A percentile compares a stretch with the other conserved stretches of the same genome.
Conservation (phyloP, 1,284 basidiomycete genomes). For the Peniophora sp. region DNA sequence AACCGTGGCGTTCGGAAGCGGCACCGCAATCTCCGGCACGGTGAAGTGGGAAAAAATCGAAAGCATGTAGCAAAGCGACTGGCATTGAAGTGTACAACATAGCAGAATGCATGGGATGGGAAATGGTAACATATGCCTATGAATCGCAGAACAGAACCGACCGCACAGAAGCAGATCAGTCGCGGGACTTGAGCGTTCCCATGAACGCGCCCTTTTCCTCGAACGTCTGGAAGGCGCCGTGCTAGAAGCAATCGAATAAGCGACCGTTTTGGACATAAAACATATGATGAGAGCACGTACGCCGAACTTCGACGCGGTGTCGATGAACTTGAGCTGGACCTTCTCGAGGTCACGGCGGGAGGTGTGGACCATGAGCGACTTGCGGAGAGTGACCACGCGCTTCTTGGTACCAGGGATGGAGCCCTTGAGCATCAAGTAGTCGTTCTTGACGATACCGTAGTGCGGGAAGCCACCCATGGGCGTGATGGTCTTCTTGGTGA, state of each 20-base stretch:
- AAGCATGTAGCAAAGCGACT: slow-evolving; percentile 8
- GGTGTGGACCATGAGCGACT: slow-evolving; percentile 83
- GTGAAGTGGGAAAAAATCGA: slow-evolving; percentile 6
- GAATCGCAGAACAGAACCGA: neutral
- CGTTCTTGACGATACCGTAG: slow-evolving; percentile 98
- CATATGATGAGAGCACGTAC: slow-evolving; percentile 45
- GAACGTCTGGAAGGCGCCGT: slow-evolving; percentile 92
- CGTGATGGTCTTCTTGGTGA: slow-evolving; percentile 93
- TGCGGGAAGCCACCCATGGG: slow-evolving; percentile 99
- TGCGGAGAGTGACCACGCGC: slow-evolving; percentile 92
- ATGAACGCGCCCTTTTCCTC: slow-evolving; percentile 95
- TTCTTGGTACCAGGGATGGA: slow-evolving; percentile 95
- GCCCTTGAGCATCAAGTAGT: slow-evolving; percentile 95
- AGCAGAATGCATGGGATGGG: slow-evolving; percentile 19
- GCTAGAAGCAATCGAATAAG: too few relatives aligned
- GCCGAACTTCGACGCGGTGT: slow-evolving; percentile 93
- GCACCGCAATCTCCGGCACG: neutral
- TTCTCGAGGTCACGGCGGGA: slow-evolving; percentile 91
- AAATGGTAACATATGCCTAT: slow-evolving; percentile 2
- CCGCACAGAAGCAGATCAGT: slow-evolving; percentile 31
- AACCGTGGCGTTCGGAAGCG: neutral
- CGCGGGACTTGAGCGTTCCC: slow-evolving; percentile 81
- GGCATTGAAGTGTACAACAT: slow-evolving; percentile 29
- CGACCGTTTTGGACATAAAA: neutral
- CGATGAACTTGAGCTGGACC: slow-evolving; percentile 98